phyloP scores from a whole-genome alignment of 768 basidiomycete species.

The Inosperma sp. region DNA sequence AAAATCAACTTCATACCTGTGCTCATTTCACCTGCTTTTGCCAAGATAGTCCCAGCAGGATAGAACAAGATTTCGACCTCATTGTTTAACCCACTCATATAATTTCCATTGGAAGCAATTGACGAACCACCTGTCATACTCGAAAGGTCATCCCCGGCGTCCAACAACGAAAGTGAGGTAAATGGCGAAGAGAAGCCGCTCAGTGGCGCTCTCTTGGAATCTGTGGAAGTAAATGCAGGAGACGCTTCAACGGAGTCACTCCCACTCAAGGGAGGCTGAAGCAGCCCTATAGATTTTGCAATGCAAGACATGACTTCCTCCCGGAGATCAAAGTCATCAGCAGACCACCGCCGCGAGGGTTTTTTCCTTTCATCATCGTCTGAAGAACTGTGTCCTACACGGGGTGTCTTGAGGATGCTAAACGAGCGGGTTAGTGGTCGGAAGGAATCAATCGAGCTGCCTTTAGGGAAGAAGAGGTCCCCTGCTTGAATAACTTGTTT shows the following conservation, averaged over 20 bases:
- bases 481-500: slow-evolving; percentile 70
- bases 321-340: slow-evolving; percentile 87
- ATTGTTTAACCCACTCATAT: slow-evolving; percentile 85
- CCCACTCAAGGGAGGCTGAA: slow-evolving; percentile 78
- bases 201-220: slow-evolving; percentile 37
- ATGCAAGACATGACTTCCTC: slow-evolving; percentile 98
- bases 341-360: slow-evolving; percentile 28
- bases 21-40: slow-evolving; percentile 84
- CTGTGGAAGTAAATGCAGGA: slow-evolving; percentile 50
- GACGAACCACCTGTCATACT: slow-evolving; percentile 61
- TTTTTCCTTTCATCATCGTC: slow-evolving; percentile 12
- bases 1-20: slow-evolving; percentile 48
- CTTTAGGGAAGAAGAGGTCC: slow-evolving; percentile 62
- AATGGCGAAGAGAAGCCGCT: slow-evolving; percentile 58
- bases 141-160: slow-evolving; percentile 65
- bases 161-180: slow-evolving; percentile 67
- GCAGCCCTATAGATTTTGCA: slow-evolving; percentile 91
- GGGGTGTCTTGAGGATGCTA: slow-evolving; percentile 49
- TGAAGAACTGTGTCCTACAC: slow-evolving; percentile 23
- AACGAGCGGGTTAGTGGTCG: slow-evolving; percentile 44
- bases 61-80: slow-evolving; percentile 96
- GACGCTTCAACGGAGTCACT: slow-evolving; percentile 63
- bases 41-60: slow-evolving; percentile 78
- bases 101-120: slow-evolving; percentile 44
- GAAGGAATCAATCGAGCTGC: slow-evolving; percentile 42